A percentile compares a stretch with the other conserved stretches of the same genome.
These are phyloP conservation scores for Filosporella fistucella DNA, from an alignment of 495 filamentous ascomycete genomes.

Conservation along the genomic window DNA sequence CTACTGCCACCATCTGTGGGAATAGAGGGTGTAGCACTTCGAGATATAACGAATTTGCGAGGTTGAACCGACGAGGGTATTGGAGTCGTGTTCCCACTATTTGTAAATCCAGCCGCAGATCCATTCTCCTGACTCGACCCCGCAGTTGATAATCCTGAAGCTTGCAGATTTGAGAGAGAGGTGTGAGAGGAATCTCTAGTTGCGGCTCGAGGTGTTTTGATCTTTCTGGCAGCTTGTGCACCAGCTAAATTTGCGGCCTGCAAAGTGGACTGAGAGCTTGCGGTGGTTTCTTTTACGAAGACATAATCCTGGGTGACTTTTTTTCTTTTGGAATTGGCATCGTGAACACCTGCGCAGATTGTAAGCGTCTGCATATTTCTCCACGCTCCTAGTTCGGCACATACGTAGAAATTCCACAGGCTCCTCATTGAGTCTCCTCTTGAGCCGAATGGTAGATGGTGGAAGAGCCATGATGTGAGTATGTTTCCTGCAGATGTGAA, in stretches of 20 bases:
- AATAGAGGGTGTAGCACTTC: conserved; percentile 23
- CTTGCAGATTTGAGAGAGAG: too few relatives aligned
- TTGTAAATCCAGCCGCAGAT: not conserved
- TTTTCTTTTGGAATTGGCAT: conserved; percentile 8
- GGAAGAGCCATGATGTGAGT: conserved; percentile 40
- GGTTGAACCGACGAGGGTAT: conserved; percentile 11
- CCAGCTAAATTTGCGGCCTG: too few relatives aligned
- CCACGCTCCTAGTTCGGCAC: too few relatives aligned
- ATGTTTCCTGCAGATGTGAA: too few relatives aligned
- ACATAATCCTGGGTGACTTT: too few relatives aligned
- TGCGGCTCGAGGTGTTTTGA: too few relatives aligned
- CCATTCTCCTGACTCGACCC: not conserved
- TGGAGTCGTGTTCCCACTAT: not conserved
- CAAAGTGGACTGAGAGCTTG: too few relatives aligned
- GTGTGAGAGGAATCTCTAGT: too few relatives aligned
- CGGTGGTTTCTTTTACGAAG: too few relatives aligned
- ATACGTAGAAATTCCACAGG: conserved; percentile 51
- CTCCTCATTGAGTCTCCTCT: conserved; percentile 50
- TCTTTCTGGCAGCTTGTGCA: too few relatives aligned
- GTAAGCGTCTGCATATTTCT: too few relatives aligned
- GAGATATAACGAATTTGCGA: conserved; percentile 45
- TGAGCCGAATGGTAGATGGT: conserved; percentile 45
- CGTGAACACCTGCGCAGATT: conserved; percentile 15
- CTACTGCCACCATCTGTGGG: conserved; percentile 12
- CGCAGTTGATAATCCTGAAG: too few relatives aligned